phyloP scores from a whole-genome alignment of 805 yeast species.

The Sugiyamaella marilandica region DNA sequence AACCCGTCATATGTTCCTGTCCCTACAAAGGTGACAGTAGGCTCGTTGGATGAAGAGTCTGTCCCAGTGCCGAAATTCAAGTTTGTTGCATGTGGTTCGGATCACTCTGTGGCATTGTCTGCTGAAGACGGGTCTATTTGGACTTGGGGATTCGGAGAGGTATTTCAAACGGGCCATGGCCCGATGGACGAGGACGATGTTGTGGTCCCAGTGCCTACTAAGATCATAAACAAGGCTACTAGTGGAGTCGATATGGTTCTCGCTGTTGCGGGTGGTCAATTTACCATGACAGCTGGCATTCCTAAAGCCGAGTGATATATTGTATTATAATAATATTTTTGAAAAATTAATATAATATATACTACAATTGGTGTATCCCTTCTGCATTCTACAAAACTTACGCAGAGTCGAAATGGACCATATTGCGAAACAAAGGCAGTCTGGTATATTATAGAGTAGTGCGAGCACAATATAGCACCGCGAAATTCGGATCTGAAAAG shows the following conservation, averaged over 20 bases:
- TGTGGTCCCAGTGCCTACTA: slow-evolving; percentile 76
- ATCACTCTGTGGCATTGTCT: slow-evolving; percentile 84
- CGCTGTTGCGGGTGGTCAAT: slow-evolving; percentile 96
- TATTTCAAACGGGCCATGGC: slow-evolving; percentile 94
- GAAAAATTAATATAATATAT: no score
- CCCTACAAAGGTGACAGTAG: slow-evolving; percentile 61
- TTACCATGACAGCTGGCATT: slow-evolving; percentile 81
- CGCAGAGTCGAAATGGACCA: no score
- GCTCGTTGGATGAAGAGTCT: slow-evolving; percentile 27
- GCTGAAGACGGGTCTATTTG: slow-evolving; percentile 71
- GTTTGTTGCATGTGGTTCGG: slow-evolving; percentile 77
- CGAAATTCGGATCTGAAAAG: no score
- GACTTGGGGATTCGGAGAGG: slow-evolving; percentile 98
- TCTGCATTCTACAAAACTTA: no score
- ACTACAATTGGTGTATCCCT: no score
- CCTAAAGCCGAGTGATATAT: slow-evolving; percentile 3
- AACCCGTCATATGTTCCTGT: slow-evolving; percentile 75
- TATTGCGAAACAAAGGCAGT: no score
- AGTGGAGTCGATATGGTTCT: slow-evolving; percentile 63
- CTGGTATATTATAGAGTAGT: no score
- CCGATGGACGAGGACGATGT: slow-evolving; percentile 81
- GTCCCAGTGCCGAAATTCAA: slow-evolving; percentile 48
- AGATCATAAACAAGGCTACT: slow-evolving; percentile 92
- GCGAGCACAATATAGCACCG: no score
- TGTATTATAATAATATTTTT: not conserved